Base-by-base conservation (phyloP, 129 eudicot species). In the Pulicaria dysenterica region DNA sequence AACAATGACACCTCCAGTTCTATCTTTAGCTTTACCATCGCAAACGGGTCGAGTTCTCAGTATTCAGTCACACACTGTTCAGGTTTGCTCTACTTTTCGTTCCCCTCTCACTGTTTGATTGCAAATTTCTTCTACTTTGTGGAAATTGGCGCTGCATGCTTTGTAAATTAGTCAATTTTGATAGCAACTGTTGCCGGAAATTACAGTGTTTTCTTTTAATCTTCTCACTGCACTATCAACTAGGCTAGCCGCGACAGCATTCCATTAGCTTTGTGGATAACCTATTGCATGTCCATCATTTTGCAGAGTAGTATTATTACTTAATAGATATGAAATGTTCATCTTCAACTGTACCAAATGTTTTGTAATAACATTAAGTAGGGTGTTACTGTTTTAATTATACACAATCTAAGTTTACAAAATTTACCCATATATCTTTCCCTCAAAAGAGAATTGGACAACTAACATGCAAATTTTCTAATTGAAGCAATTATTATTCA, bases 41-140 rank as follows among this genome's bases (percentile, higher is more conserved):
- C 96, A 80, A 34, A 89, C 97, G 38, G 98, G 98, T 57, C 95
- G 98, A 70, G 96, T 94, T 81, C 97, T 94, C 63, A 94, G 98
- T 70, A 88, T 94, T 69, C 98, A 94, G 82, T 94, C 98, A 31
- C 98, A 94, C 70, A 94, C 98, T 67, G 97, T 94, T 85, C 93
- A 85, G 96, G 98, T 87, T 67, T 10, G 39, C 61, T 68, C 5
- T 54, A 5, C 40, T 24, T 8, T 7, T 68, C 13, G 12, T 65
- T 7, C 42, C 57, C 31, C 48, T 13, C 42, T 6, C 5, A 14
- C 16, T 15, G 40, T 49, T 44, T 73, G 62, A 7, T 9, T 47
- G 51, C 8, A 19, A 56, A 19, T 39, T 54, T 39, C 53, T 12
- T 70, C 4, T 55, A 43, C 0, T 41, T 71, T 8, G 17, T 19